These are phyloP conservation scores for Trichoderma harzianum DNA, from an alignment of 2,329 filamentous ascomycete genomes.

Conservation along the genomic window DNA sequence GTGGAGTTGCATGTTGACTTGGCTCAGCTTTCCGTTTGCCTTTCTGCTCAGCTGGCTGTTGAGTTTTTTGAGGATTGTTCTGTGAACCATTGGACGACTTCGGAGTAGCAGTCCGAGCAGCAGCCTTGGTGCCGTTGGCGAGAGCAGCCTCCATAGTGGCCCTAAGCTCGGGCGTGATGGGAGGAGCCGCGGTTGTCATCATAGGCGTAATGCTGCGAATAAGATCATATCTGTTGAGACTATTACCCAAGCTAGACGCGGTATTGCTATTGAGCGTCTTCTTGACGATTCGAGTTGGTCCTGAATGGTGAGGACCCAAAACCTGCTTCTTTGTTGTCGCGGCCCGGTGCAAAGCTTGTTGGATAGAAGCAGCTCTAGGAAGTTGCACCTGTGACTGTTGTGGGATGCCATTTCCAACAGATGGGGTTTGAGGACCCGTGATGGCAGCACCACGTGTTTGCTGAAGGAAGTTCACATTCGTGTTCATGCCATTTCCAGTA, in stretches of 20 bases:
- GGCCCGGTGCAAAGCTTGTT: neutral
- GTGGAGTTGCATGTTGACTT: neutral
- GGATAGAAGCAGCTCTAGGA: fast-evolving
- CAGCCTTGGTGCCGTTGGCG: neutral
- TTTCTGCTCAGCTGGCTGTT: neutral
- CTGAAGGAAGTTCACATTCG: neutral
- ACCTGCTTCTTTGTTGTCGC: neutral
- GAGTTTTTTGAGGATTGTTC: neutral
- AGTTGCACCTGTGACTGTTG: neutral
- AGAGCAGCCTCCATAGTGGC: neutral
- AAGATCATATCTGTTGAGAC: neutral
- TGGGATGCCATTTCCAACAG: neutral
- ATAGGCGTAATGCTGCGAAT: neutral
- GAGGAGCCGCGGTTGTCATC: neutral
- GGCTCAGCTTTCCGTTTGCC: neutral
- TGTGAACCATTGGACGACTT: neutral
- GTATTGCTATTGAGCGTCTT: neutral
- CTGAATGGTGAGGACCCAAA: neutral
- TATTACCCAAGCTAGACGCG: neutral
- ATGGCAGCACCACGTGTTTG: neutral
- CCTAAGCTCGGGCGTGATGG: neutral
- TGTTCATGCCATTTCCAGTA: neutral
- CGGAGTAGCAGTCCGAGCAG: neutral
- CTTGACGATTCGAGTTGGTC: neutral
- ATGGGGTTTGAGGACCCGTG: neutral